Evolutionary conservation across 768 basidiomycete species (phyloP).

Genomic region (Hericium rajendrae): DNA sequence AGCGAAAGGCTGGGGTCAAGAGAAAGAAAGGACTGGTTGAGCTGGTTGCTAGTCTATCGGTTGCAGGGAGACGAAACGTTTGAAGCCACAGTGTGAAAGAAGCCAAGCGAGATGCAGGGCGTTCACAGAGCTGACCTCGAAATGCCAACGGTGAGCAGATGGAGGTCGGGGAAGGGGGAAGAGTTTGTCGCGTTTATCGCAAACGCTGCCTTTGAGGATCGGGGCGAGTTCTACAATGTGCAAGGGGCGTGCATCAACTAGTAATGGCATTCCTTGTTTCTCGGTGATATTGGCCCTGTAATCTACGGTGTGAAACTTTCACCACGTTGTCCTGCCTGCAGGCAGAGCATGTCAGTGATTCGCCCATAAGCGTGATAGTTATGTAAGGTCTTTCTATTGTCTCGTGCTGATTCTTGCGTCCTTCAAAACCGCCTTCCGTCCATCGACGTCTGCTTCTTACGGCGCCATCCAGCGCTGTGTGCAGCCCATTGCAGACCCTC

Average conservation of each 20-base stretch:
- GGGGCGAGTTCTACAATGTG: conserved; percentile 32
- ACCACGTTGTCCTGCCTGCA: conserved; percentile 72
- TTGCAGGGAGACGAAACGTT: background rate
- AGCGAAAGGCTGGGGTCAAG: background rate
- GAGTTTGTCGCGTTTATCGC: conserved; percentile 1
- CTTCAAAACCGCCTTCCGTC: conserved; percentile 2
- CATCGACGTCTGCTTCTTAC: background rate
- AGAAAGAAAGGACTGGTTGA: conserved; percentile 15
- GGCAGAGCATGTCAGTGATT: conserved; percentile 41
- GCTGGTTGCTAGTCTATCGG: conserved; percentile 4
- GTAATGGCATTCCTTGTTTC: conserved; percentile 11
- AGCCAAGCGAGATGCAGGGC: conserved; percentile 11
- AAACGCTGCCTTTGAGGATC: conserved; percentile 7
- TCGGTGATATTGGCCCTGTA: conserved; percentile 13
- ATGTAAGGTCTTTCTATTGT: conserved; percentile 27
- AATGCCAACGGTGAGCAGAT: conserved; percentile 12
- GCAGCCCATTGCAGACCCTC: background rate
- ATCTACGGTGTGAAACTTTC: conserved; percentile 41
- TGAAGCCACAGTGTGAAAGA: background rate
- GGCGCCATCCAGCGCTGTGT: background rate
- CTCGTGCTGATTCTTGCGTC: conserved; percentile 8
- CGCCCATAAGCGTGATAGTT: conserved; percentile 25
- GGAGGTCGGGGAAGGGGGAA: conserved; percentile 5
- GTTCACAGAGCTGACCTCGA: conserved; percentile 11
- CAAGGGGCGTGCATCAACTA: conserved; percentile 33